Evolutionary conservation across 1,284 basidiomycete species (phyloP).

Genomic region (Melampsora americana): DNA sequence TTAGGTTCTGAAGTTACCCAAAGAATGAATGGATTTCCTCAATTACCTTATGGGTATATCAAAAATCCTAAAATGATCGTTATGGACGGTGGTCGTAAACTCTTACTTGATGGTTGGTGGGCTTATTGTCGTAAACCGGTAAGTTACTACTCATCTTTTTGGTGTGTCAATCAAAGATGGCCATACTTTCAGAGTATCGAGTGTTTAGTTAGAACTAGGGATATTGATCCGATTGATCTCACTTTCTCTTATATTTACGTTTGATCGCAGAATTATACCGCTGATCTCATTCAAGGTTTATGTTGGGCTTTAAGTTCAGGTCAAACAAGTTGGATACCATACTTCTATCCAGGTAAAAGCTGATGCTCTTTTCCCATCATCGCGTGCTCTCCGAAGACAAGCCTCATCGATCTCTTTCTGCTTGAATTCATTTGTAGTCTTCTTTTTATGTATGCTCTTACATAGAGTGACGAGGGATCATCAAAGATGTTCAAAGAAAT

Average conservation of each 20-base stretch:
- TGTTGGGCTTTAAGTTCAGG: constrained; percentile 88
- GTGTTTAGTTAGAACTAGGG: background rate
- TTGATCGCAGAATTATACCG: constrained; percentile 68
- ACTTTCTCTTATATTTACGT: background rate
- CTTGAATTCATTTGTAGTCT: constrained; percentile 9
- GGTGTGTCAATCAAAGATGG: background rate
- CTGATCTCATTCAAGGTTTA: constrained; percentile 61
- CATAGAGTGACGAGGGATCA: constrained; percentile 51
- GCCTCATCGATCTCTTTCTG: background rate
- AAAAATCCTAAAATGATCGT: constrained; percentile 87
- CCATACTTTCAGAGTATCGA: too few relatives aligned
- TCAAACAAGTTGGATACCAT: constrained; percentile 77
- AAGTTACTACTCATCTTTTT: constrained; percentile 50
- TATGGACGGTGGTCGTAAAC: constrained; percentile 87
- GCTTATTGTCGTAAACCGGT: constrained; percentile 81
- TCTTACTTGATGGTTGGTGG: constrained; percentile 85
- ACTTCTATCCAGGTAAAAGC: constrained; percentile 78
- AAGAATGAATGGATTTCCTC: constrained; percentile 82
- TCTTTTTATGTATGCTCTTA: constrained; percentile 51
- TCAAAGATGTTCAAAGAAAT: constrained; percentile 77
- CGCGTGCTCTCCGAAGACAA: background rate
- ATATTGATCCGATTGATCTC: background rate
- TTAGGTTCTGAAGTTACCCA: constrained; percentile 72
- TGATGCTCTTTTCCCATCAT: constrained; percentile 58
- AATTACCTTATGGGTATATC: constrained; percentile 80